Conservation (phyloP, 305 asterid genomes). For the Petunia hybrid region DNA sequence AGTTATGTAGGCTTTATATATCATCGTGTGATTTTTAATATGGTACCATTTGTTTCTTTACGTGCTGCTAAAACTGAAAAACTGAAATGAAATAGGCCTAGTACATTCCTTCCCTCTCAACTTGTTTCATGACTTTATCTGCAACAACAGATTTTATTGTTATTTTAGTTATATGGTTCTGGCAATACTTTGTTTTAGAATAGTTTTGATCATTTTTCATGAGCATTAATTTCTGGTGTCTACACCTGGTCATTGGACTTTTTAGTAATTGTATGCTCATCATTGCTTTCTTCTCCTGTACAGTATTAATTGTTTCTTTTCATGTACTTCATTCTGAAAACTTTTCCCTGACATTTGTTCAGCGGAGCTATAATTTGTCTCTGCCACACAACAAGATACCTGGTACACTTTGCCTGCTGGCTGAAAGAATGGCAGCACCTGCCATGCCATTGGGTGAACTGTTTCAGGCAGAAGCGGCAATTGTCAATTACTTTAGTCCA, state of each 20-base stretch:
- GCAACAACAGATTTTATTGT: neutral
- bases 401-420: conserved; percentile 68
- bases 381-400: conserved; percentile 93
- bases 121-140: conserved; percentile 25
- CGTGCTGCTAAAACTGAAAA: neutral
- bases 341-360: conserved; percentile 34
- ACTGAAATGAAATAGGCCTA: neutral
- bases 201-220: neutral
- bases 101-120: conserved; percentile 8
- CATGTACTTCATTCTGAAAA: conserved; percentile 11
- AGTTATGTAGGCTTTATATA: neutral
- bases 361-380: conserved; percentile 82
- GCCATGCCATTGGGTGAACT: conserved; percentile 79
- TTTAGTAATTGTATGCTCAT: conserved; percentile 3
- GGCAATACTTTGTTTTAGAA: neutral
- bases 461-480: conserved; percentile 94
- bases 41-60: conserved; percentile 14
- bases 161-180: neutral
- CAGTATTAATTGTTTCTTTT: conserved; percentile 10
- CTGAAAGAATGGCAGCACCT: conserved; percentile 80
- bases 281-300: conserved; percentile 5
- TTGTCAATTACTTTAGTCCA: conserved; percentile 86
- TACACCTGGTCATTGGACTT: conserved; percentile 1
- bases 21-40: neutral
- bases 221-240: conserved; percentile 13